Percentiles rank a stretch among this genome's conserved stretches.
These are phyloP conservation scores for Brassica incana DNA, from an alignment of 345 rosid species.

Conservation along the genomic window DNA sequence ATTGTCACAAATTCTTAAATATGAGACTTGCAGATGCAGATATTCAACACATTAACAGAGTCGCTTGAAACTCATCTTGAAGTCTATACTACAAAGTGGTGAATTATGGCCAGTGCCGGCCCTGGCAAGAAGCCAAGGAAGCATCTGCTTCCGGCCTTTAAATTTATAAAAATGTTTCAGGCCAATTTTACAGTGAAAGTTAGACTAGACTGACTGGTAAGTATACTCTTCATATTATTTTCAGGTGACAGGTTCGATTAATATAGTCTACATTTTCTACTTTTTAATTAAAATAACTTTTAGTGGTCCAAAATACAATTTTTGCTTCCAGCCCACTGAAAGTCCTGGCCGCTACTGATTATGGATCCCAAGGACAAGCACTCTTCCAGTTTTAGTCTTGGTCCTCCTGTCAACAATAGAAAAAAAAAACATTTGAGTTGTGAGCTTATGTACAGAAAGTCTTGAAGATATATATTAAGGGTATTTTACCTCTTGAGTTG, in stretches of 20 bases:
- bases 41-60: background rate
- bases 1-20: background rate
- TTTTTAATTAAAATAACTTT: too few relatives aligned
- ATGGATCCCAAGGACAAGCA: slow-evolving; percentile 47
- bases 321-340: too few relatives aligned
- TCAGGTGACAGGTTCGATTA: too few relatives aligned
- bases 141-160: too few relatives aligned
- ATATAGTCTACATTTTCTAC: too few relatives aligned
- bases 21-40: background rate
- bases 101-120: slow-evolving; percentile 41
- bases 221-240: too few relatives aligned
- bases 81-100: slow-evolving; percentile 66
- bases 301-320: too few relatives aligned
- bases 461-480: background rate
- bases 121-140: too few relatives aligned
- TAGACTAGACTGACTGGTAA: too few relatives aligned
- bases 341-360: too few relatives aligned
- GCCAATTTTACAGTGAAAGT: too few relatives aligned
- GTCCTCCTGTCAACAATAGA: slow-evolving; percentile 23
- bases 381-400: slow-evolving; percentile 58
- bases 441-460: background rate
- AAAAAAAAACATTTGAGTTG: background rate
- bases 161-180: too few relatives aligned
- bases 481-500: slow-evolving; percentile 59
- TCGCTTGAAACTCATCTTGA: slow-evolving; percentile 56